These are phyloP conservation scores for Knoxia roxburghii DNA, from an alignment of 257 asterid genomes.

Conservation along the genomic window DNA sequence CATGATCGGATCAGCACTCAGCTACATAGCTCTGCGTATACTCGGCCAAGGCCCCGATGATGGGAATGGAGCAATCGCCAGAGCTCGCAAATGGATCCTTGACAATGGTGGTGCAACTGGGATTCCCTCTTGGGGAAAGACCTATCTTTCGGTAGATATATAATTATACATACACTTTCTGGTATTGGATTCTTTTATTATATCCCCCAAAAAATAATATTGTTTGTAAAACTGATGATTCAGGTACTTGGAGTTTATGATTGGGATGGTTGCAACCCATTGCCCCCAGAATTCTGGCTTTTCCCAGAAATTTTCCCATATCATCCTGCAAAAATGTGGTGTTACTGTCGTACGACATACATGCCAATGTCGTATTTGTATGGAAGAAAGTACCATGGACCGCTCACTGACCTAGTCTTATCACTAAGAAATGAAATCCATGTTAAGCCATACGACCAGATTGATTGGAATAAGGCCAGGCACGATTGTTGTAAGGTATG, in stretches of 20 bases:
- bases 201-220: too few species aligned
- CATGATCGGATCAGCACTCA: slow-evolving; percentile 76
- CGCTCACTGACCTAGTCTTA: slow-evolving; percentile 50
- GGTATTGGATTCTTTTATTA: too few species aligned
- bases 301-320: slow-evolving; percentile 68
- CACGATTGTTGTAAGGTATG: slow-evolving; percentile 61
- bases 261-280: slow-evolving; percentile 93
- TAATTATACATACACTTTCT: too few species aligned
- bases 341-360: slow-evolving; percentile 68
- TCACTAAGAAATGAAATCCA: slow-evolving; percentile 63
- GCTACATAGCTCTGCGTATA: slow-evolving; percentile 55
- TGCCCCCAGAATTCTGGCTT: slow-evolving; percentile 85
- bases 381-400: slow-evolving; percentile 58
- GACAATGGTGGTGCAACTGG: slow-evolving; percentile 78
- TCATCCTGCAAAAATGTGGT: slow-evolving; percentile 94
- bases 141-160: slow-evolving; percentile 61
- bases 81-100: slow-evolving; percentile 68
- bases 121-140: slow-evolving; percentile 86
- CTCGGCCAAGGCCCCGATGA: slow-evolving; percentile 60
- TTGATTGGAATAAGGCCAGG: slow-evolving; percentile 74
- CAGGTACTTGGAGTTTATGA: slow-evolving; percentile 86
- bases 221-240: background rate
- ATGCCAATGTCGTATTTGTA: slow-evolving; percentile 87
- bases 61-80: slow-evolving; percentile 49
- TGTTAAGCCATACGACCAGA: slow-evolving; percentile 42